phyloP scores from a whole-genome alignment of 805 yeast species.

The Kluyveromyces aestuarii region DNA sequence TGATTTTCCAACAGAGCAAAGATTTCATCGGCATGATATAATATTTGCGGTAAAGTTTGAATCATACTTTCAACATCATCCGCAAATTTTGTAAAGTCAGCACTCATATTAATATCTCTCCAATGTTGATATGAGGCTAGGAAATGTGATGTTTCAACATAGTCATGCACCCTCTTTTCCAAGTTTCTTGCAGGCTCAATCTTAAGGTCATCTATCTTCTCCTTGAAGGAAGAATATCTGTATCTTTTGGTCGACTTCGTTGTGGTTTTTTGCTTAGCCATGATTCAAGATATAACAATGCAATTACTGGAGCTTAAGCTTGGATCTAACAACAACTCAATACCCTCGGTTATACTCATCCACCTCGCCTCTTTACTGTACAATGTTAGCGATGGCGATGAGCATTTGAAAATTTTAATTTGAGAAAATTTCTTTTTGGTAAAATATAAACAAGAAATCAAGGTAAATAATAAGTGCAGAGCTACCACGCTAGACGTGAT shows the following conservation, averaged over 20 bases:
- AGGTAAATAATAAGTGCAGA: too few relatives aligned
- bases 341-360: not conserved
- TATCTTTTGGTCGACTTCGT: constrained; percentile 50
- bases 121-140: constrained; percentile 74
- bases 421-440: not conserved
- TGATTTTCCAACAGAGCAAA: constrained; percentile 41
- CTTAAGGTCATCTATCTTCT: constrained; percentile 71
- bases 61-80: constrained; percentile 44
- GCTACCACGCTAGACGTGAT: not conserved
- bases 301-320: not conserved
- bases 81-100: constrained; percentile 55
- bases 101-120: constrained; percentile 78
- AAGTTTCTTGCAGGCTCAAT: constrained; percentile 65
- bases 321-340: not conserved
- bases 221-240: constrained; percentile 69
- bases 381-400: not conserved
- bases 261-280: constrained; percentile 35
- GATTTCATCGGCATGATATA: constrained; percentile 60
- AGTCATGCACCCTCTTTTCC: constrained; percentile 53
- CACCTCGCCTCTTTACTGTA: too few relatives aligned
- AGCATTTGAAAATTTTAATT: not conserved
- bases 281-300: constrained; percentile 1
- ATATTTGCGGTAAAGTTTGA: constrained; percentile 70
- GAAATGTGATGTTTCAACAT: constrained; percentile 71
- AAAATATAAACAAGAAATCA: not conserved